These are phyloP conservation scores for Fraxinus sp. DNA, from an alignment of 305 asterid genomes.

Conservation along the genomic window DNA sequence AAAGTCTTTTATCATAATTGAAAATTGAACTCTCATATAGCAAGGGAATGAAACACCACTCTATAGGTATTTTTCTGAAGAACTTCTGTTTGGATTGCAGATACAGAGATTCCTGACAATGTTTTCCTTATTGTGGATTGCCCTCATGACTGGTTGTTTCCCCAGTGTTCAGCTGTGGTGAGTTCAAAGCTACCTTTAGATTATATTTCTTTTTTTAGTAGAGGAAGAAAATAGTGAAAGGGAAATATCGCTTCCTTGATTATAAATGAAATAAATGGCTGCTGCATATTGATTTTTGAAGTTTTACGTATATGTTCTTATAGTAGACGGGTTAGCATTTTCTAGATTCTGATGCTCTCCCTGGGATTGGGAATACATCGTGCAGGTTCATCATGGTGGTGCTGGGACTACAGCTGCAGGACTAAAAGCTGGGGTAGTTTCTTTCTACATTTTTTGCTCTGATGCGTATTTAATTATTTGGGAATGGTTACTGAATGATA, in stretches of 20 bases:
- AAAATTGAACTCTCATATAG: not conserved
- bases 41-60: not conserved
- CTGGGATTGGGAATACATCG: constrained; percentile 12
- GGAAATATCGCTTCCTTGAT: not conserved
- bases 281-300: not conserved
- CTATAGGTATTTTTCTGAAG: not conserved
- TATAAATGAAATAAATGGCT: not conserved
- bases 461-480: not conserved
- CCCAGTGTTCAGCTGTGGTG: not conserved
- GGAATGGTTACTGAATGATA: not conserved
- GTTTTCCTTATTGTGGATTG: not conserved
- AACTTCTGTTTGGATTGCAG: not conserved
- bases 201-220: not conserved
- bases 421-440: constrained; percentile 81
- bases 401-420: constrained; percentile 98
- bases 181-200: not conserved
- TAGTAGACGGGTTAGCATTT: not conserved
- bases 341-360: constrained; percentile 13
- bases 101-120: not conserved
- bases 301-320: not conserved
- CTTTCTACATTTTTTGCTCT: not conserved
- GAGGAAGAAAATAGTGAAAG: not conserved
- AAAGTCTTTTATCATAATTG: not conserved
- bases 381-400: constrained; percentile 95
- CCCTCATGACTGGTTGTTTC: not conserved